Evolutionary conservation across 2,329 filamentous ascomycete genomes (phyloP).

Genomic region (Phaeophleospora eucalypticola): DNA sequence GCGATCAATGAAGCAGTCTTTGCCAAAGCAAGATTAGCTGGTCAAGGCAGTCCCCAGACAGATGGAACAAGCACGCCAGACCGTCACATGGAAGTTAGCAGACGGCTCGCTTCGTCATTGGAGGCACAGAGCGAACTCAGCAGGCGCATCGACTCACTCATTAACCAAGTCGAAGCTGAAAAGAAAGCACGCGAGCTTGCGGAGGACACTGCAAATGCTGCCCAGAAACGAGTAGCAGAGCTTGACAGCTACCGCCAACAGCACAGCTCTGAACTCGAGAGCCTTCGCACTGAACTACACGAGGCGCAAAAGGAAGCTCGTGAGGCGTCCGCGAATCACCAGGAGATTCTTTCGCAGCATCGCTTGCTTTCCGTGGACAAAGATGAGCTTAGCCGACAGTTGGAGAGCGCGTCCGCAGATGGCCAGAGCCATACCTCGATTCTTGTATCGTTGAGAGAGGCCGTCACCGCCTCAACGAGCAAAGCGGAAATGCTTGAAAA

Average conservation of each 20-base stretch:
- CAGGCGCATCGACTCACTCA: conserved; percentile 65
- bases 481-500: conserved; percentile 73
- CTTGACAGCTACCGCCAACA: conserved; percentile 80
- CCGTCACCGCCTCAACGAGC: conserved; percentile 72
- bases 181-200: conserved; percentile 75
- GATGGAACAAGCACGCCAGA: conserved; percentile 56
- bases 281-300: conserved; percentile 79
- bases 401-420: conserved; percentile 62
- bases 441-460: conserved; percentile 70
- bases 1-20: conserved; percentile 95
- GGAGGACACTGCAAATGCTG: conserved; percentile 79
- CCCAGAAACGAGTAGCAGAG: conserved; percentile 77
- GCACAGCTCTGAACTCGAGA: conserved; percentile 79
- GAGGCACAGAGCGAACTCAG: conserved; percentile 77
- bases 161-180: conserved; percentile 72
- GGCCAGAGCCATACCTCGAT: conserved; percentile 67
- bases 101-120: conserved; percentile 77
- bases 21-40: conserved; percentile 86
- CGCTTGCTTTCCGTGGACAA: conserved; percentile 83
- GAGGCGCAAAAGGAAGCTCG: conserved; percentile 70
- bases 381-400: conserved; percentile 65
- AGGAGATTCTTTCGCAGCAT: conserved; percentile 70
- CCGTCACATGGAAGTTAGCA: conserved; percentile 69
- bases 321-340: conserved; percentile 72
- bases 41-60: conserved; percentile 58